Evolutionary conservation across 1,139 yeast genomes (phyloP).

Genomic region (Kodamaea sp.): DNA sequence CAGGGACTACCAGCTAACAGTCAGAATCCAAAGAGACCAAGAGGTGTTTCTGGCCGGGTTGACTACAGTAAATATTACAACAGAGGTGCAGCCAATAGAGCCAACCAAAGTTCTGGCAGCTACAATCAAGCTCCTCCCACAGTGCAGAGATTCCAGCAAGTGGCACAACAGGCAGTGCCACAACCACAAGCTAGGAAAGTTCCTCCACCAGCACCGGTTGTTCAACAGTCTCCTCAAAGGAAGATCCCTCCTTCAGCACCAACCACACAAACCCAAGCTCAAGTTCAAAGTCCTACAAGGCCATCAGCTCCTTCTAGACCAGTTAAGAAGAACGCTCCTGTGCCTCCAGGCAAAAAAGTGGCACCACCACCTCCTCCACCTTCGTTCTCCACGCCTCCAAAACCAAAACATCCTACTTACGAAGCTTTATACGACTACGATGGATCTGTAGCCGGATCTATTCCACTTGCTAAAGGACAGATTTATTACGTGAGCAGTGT

Average conservation of each 20-base stretch:
- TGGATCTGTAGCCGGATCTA: constrained; percentile 80
- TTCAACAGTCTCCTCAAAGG: constrained; percentile 8
- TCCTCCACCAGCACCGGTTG: constrained; percentile 9
- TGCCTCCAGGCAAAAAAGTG: constrained; percentile 39
- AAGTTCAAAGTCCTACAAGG: no score
- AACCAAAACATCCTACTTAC: constrained; percentile 74
- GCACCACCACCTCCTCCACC: constrained; percentile 58
- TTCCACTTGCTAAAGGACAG: constrained; percentile 76
- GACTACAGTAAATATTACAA: constrained; percentile 48
- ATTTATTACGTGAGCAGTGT: constrained; percentile 68
- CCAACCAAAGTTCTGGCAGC: constrained; percentile 7
- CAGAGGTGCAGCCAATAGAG: constrained; percentile 22
- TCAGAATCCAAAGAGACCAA: constrained; percentile 71
- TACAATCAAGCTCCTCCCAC: constrained; percentile 6
- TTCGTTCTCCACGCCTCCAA: constrained; percentile 54
- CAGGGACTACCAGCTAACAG: constrained; percentile 79
- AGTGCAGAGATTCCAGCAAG: constrained; percentile 7
- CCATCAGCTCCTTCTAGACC: constrained; percentile 29
- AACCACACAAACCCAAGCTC: constrained; percentile 11
- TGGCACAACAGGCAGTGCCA: constrained; percentile 13
- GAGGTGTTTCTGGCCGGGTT: constrained; percentile 39
- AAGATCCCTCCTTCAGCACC: constrained; percentile 15
- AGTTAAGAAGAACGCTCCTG: constrained; percentile 37
- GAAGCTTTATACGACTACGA: constrained; percentile 88
- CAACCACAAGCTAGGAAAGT: constrained; percentile 12